These are phyloP conservation scores for Monilinia polystroma DNA, from an alignment of 2,329 filamentous ascomycete species.

Conservation along the genomic window DNA sequence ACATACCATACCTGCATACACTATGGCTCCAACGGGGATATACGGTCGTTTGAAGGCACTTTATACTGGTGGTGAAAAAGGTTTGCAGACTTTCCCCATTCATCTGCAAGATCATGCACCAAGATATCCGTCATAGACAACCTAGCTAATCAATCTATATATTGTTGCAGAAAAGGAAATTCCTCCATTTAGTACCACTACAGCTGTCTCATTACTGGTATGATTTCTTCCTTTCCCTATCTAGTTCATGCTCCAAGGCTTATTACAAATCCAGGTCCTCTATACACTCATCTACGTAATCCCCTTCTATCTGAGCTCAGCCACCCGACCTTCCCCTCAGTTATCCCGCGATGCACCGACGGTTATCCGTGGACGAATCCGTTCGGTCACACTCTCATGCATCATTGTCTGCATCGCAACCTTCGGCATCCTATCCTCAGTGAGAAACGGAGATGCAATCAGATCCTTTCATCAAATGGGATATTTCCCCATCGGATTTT, in stretches of 20 bases:
- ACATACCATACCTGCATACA: neutral
- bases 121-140: neutral
- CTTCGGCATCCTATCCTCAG: constrained; percentile 60
- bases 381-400: constrained; percentile 76
- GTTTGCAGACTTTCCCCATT: constrained; percentile 26
- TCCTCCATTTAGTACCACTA: constrained; percentile 34
- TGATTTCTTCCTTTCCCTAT: neutral
- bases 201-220: constrained; percentile 36
- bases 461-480: constrained; percentile 70
- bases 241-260: constrained; percentile 6
- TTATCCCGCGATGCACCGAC: constrained; percentile 84
- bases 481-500: constrained; percentile 71
- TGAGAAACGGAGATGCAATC: constrained; percentile 50
- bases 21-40: constrained; percentile 37
- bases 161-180: constrained; percentile 31
- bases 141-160: constrained; percentile 9
- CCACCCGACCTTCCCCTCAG: constrained; percentile 74
- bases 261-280: constrained; percentile 52
- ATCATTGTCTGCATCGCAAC: constrained; percentile 65
- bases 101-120: neutral
- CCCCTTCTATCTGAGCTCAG: constrained; percentile 81
- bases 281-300: constrained; percentile 90
- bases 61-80: constrained; percentile 32
- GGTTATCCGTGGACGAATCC: constrained; percentile 83
- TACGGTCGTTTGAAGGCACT: constrained; percentile 34